phyloP scores from a whole-genome alignment of 1,284 basidiomycete genomes.

The Meripilus lineatus region DNA sequence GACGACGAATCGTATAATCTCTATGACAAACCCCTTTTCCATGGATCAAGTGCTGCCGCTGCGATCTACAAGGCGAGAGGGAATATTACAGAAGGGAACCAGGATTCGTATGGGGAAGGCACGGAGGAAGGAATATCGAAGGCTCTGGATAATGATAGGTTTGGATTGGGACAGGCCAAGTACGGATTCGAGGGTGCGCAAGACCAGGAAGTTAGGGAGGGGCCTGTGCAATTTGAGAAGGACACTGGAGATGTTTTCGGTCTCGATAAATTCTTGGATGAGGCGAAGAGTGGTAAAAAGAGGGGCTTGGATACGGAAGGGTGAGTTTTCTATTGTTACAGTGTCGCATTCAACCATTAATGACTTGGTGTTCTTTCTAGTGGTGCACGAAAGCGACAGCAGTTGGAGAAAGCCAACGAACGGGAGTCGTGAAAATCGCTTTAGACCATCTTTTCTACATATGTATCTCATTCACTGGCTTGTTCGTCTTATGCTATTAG shows the following conservation, averaged over 20 bases:
- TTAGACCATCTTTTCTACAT: background rate
- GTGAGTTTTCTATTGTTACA: slow-evolving; percentile 37
- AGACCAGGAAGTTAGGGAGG: slow-evolving; percentile 79
- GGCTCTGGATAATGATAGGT: slow-evolving; percentile 91
- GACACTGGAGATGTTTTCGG: slow-evolving; percentile 98
- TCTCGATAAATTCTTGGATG: slow-evolving; percentile 94
- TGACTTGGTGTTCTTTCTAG: slow-evolving; percentile 29
- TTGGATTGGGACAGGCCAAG: slow-evolving; percentile 82
- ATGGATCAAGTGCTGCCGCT: slow-evolving; percentile 91
- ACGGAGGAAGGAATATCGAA: slow-evolving; percentile 91
- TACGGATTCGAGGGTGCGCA: slow-evolving; percentile 87
- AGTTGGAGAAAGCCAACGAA: slow-evolving; percentile 63
- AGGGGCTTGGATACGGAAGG: slow-evolving; percentile 76
- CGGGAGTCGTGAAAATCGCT: slow-evolving; percentile 31
- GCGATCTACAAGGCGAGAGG: slow-evolving; percentile 96
- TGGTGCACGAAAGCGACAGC: slow-evolving; percentile 65
- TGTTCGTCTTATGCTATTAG: background rate
- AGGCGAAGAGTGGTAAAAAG: slow-evolving; percentile 92
- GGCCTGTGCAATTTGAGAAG: slow-evolving; percentile 99
- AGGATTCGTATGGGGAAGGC: slow-evolving; percentile 89
- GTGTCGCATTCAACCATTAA: background rate
- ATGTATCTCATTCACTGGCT: background rate
- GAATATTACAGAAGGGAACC: slow-evolving; percentile 78
- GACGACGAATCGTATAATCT: slow-evolving; percentile 92
- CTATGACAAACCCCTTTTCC: slow-evolving; percentile 95